Evolutionary conservation across 2,329 filamentous ascomycete species (phyloP).

Genomic region (Penicillium sp.): DNA sequence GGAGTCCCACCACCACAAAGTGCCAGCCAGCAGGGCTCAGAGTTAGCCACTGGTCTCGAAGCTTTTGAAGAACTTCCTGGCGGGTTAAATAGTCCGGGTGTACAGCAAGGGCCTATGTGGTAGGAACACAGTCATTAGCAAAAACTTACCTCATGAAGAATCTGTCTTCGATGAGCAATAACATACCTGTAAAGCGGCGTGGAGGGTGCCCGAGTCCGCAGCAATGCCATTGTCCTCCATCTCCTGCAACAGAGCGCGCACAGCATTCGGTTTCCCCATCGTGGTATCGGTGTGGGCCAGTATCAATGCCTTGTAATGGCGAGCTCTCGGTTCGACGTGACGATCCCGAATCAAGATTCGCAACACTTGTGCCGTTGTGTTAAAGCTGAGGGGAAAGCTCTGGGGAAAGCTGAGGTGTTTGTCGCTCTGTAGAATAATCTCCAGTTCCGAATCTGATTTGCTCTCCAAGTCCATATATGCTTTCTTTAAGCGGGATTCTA

Average conservation of each 20-base stretch:
- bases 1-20: slow-evolving; percentile 64
- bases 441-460: slow-evolving; percentile 18
- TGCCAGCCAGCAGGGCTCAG: slow-evolving; percentile 59
- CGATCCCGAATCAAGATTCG: slow-evolving; percentile 38
- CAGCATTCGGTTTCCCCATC: slow-evolving; percentile 61
- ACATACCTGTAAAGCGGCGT: slow-evolving; percentile 62
- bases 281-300: slow-evolving; percentile 61
- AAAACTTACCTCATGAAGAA: not conserved
- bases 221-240: slow-evolving; percentile 60
- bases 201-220: slow-evolving; percentile 62
- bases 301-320: slow-evolving; percentile 67
- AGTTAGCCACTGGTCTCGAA: slow-evolving; percentile 62
- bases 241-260: slow-evolving; percentile 63
- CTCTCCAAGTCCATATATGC: not conserved
- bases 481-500: not conserved
- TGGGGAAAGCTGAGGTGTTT: slow-evolving; percentile 24
- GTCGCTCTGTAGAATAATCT: slow-evolving; percentile 27
- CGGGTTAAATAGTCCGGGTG: slow-evolving; percentile 82
- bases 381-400: no score
- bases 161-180: not conserved
- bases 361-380: slow-evolving; percentile 30
- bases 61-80: slow-evolving; percentile 61
- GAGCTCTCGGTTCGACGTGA: slow-evolving; percentile 32
- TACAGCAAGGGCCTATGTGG: slow-evolving; percentile 60
- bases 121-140: not conserved